These are phyloP conservation scores for Diaporthe sp. DNA, from an alignment of 2,329 filamentous ascomycete genomes.

Conservation along the genomic window DNA sequence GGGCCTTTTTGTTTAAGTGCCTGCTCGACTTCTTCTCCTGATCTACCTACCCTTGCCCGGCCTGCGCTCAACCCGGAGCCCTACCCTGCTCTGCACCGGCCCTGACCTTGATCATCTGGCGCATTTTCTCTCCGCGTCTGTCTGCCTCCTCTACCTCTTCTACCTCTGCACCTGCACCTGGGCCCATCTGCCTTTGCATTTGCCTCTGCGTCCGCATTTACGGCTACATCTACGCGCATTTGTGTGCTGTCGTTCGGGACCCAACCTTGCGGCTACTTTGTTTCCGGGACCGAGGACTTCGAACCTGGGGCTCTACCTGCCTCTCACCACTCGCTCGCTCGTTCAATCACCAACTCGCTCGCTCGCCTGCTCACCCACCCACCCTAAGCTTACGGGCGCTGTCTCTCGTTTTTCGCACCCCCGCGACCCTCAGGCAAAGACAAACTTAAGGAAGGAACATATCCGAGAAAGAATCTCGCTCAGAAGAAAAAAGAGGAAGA, in stretches of 20 bases:
- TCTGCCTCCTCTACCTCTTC: constrained; percentile 4
- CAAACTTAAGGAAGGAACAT: not conserved
- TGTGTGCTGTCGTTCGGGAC: not conserved
- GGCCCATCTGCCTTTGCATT: not conserved
- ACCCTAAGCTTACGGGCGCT: constrained; percentile 27
- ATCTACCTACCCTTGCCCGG: constrained; percentile 3
- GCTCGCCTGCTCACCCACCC: not conserved
- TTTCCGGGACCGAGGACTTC: not conserved
- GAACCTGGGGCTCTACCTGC: not conserved
- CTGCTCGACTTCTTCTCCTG: constrained; percentile 8
- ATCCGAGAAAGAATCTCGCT: not conserved
- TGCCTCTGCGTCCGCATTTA: not conserved
- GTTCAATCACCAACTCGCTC: not conserved
- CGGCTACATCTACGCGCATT: not conserved
- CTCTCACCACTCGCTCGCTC: not conserved
- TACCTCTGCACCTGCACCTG: not conserved
- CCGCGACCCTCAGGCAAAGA: constrained; percentile 28
- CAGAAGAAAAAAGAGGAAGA: not conserved
- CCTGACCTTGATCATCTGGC: constrained; percentile 11
- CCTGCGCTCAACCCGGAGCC: constrained; percentile 8
- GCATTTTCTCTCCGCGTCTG: constrained; percentile 7
- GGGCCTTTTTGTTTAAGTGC: constrained; percentile 25
- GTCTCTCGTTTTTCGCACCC: constrained; percentile 31
- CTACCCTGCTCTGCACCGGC: not conserved
- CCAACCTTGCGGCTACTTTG: not conserved